phyloP scores from a whole-genome alignment of 2,329 filamentous ascomycete genomes.

The Periconia sp. region DNA sequence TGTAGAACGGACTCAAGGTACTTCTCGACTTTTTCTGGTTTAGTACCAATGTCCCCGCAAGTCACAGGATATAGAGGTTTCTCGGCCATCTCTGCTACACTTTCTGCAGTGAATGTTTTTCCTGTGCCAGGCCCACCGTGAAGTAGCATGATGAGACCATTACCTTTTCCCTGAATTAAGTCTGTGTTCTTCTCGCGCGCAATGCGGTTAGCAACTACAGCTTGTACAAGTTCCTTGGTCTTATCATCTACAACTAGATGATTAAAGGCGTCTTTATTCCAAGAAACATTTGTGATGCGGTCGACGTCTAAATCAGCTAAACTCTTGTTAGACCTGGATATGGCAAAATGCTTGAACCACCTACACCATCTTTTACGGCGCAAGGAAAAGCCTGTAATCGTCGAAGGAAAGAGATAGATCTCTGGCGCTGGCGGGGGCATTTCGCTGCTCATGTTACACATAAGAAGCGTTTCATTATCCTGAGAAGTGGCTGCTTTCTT shows the following conservation, averaged over 20 bases:
- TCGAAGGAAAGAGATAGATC: too few species aligned
- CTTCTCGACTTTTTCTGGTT: conserved; percentile 2
- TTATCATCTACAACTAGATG: conserved; percentile 55
- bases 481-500: too few species aligned
- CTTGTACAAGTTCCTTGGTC: conserved; percentile 56
- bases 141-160: conserved; percentile 35
- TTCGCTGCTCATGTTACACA: too few species aligned
- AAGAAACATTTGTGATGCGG: too few species aligned
- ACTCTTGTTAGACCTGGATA: too few species aligned
- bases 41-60: conserved; percentile 6
- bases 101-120: conserved; percentile 15
- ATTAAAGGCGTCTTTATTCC: conserved; percentile 3
- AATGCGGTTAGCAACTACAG: conserved; percentile 47
- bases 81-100: conserved; percentile 8
- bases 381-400: too few species aligned
- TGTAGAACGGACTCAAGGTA: not conserved
- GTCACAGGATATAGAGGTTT: conserved; percentile 27
- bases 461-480: too few species aligned
- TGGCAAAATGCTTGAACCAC: too few species aligned
- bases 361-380: too few species aligned
- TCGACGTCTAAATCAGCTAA: too few species aligned
- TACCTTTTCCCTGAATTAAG: conserved; percentile 53
- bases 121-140: conserved; percentile 36
- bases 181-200: conserved; percentile 32
- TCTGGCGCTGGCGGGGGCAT: too few species aligned